Base-by-base conservation (phyloP, 805 yeast genomes). In the Sungouiozyma intestinalis region DNA sequence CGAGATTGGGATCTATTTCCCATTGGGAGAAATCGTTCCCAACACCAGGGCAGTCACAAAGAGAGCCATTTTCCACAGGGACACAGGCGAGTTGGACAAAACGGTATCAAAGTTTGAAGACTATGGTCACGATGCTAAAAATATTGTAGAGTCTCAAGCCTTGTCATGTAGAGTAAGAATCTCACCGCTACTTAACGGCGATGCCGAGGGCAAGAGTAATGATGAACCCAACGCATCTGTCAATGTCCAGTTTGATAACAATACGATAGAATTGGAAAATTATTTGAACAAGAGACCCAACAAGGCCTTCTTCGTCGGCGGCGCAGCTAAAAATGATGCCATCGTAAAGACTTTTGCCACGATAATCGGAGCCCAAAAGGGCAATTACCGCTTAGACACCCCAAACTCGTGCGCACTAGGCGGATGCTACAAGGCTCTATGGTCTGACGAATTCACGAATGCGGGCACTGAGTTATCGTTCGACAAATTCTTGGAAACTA, bases 341-440 rank as follows among this genome's bases (percentile, higher is more conserved):
- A 81, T 87, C 40, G 78, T 86, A 27, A 60, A 64, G 16, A 80
- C 76, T 48, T 81, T 84, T 67, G 77, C 87, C 9, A 67, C 79
- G 11, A 77, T 87, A 6, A 61, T 87, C 31, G 88, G 87, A 4
- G 55, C 65, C 18, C 62, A 68, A 1, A 57, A 66, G 29, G 92
- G 88, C 1, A 77, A 81, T 47, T 84, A 63, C 57, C 74, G 76
- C 45, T 79, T 82, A 33, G 87, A 84, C 53, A 74, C 85, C 38
- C 77, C 90, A 6, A 87, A 87, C 62, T 92, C 95, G 1, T 87
- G 96, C 69, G 96, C 95, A 0, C 61, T 85, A 31, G 96, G 96
- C 19, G 95, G 95, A 3, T 90, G 94, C 35, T 84, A 73, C 63
- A 82, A 84, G 57, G 90, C 95, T 1, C 67, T 79, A 38, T 86